These are phyloP conservation scores for Ophiostoma ulmi DNA, from an alignment of 2,329 filamentous ascomycete genomes.

Conservation along the genomic window DNA sequence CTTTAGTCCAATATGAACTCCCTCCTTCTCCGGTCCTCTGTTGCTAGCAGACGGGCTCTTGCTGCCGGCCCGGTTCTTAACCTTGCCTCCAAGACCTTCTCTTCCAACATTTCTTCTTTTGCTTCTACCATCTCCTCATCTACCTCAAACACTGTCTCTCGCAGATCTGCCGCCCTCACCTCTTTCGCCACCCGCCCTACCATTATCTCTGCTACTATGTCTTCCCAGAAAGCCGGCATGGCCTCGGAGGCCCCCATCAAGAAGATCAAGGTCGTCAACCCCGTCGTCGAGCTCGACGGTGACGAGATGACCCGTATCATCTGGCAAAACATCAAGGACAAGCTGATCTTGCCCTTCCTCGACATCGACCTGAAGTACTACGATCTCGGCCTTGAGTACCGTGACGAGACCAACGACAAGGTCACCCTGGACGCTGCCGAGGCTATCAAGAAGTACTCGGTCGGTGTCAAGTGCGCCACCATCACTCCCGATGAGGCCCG, in stretches of 20 bases:
- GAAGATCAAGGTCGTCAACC: conserved; percentile 99
- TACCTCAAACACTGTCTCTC: conserved; percentile 16
- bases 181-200: conserved; percentile 19
- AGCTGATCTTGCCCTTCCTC: conserved; percentile 93
- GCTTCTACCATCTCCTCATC: conserved; percentile 19
- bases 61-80: conserved; percentile 25
- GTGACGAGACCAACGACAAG: conserved; percentile 92
- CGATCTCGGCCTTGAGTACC: conserved; percentile 87
- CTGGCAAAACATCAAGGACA: conserved; percentile 99
- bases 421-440: conserved; percentile 93
- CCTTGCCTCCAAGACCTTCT: conserved; percentile 22
- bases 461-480: conserved; percentile 98
- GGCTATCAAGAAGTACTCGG: conserved; percentile 98
- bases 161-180: conserved; percentile 20
- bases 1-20: conserved; percentile 24
- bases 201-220: conserved; percentile 45
- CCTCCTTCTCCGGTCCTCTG: conserved; percentile 24
- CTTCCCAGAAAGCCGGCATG: conserved; percentile 32
- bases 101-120: conserved; percentile 23
- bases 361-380: conserved; percentile 99
- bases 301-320: conserved; percentile 97
- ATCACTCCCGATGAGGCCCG: conserved; percentile 97
- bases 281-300: conserved; percentile 94
- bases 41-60: conserved; percentile 23
- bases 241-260: conserved; percentile 34